Percentiles rank a stretch among this genome's conserved stretches.
Evolutionary conservation across 768 basidiomycete species (phyloP).

Genomic region (Mycena crocata): DNA sequence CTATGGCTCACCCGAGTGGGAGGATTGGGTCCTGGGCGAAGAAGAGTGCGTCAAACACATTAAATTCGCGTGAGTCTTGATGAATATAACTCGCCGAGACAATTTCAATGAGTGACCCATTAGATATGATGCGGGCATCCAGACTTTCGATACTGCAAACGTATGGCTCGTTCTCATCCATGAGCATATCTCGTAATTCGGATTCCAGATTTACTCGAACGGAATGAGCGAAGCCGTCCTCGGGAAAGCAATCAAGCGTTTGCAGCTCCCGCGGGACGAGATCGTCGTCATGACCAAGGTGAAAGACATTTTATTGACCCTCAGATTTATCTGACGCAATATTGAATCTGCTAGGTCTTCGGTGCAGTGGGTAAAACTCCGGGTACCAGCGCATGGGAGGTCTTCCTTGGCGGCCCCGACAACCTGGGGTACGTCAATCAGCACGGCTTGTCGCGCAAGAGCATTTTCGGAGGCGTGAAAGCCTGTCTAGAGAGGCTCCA

Average conservation of each 20-base stretch:
- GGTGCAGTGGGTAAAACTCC: background rate
- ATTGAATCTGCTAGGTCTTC: background rate
- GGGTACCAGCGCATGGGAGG: background rate
- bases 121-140: conserved; percentile 50
- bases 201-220: conserved; percentile 56
- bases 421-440: conserved; percentile 61
- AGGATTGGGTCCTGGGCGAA: conserved; percentile 58
- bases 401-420: conserved; percentile 41
- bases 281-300: conserved; percentile 70
- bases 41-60: conserved; percentile 58
- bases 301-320: background rate
- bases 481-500: conserved; percentile 55
- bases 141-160: conserved; percentile 35
- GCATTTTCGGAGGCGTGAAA: conserved; percentile 67
- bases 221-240: conserved; percentile 60
- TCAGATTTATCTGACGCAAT: no score
- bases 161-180: background rate
- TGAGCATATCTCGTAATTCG: background rate
- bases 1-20: conserved; percentile 42
- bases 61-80: conserved; percentile 52
- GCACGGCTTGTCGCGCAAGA: conserved; percentile 59
- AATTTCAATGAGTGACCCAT: no score
- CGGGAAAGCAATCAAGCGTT: conserved; percentile 60
- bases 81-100: no score
- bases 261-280: conserved; percentile 59